These are phyloP conservation scores for Pueraria montana DNA, from an alignment of 306 rosid species.

Conservation along the genomic window DNA sequence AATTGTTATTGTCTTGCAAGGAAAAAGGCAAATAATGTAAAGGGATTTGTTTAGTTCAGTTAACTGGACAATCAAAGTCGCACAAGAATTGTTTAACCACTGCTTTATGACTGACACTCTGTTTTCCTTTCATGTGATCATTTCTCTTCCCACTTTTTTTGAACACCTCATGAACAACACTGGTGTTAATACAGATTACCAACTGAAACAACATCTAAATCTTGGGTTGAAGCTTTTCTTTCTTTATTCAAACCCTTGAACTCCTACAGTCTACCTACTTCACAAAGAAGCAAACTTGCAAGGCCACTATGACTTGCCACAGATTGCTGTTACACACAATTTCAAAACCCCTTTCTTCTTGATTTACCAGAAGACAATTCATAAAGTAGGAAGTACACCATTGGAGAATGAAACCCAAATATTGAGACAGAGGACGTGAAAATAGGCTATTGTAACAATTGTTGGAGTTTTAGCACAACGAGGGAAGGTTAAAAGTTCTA, in stretches of 20 bases:
- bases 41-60: background rate
- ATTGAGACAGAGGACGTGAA: background rate
- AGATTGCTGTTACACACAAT: background rate
- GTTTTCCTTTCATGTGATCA: background rate
- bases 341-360: background rate
- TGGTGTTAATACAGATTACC: background rate
- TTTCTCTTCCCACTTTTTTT: background rate
- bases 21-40: background rate
- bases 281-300: background rate
- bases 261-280: background rate
- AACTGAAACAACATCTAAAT: background rate
- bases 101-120: background rate
- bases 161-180: background rate
- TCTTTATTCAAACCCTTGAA: conserved; percentile 12
- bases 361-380: background rate
- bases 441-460: background rate
- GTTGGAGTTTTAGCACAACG: background rate
- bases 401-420: background rate
- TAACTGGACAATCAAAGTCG: background rate
- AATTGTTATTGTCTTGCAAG: background rate
- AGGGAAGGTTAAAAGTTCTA: background rate
- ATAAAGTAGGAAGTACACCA: background rate
- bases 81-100: conserved; percentile 14
- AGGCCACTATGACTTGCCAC: background rate
- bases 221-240: conserved; percentile 1